Percentiles rank a stretch among this genome's conserved stretches.
Conservation (phyloP, 2,329 filamentous ascomycete species). For the Trichoderma koningiopsis region DNA sequence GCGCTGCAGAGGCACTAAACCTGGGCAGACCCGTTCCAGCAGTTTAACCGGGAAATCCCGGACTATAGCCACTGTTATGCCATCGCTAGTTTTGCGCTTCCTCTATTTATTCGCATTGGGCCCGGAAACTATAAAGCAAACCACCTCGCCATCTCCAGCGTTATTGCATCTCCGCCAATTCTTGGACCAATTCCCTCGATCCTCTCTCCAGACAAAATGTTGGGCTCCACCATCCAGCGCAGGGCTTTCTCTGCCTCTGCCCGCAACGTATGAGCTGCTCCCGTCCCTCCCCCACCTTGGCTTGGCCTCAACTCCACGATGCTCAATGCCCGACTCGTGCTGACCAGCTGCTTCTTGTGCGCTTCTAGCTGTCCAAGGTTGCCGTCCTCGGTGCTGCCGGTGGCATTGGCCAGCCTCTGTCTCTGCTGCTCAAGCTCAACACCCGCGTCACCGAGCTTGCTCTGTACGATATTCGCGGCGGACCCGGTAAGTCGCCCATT, state of each 20-base stretch:
- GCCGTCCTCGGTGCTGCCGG: slow-evolving; percentile 94
- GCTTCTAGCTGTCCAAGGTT: slow-evolving; percentile 85
- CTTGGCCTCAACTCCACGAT: background rate
- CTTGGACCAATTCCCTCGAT: slow-evolving; percentile 13
- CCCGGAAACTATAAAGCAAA: slow-evolving; percentile 17
- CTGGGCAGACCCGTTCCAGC: background rate
- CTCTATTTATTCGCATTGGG: slow-evolving; percentile 6
- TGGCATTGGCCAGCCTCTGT: slow-evolving; percentile 98
- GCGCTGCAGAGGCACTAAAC: background rate
- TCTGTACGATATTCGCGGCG: slow-evolving; percentile 96
- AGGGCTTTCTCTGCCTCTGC: slow-evolving; percentile 81
- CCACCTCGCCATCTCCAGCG: slow-evolving; percentile 18
- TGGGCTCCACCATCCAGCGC: slow-evolving; percentile 71
- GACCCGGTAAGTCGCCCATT: slow-evolving; percentile 69
- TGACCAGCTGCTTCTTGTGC: slow-evolving; percentile 30
- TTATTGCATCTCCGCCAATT: slow-evolving; percentile 23
- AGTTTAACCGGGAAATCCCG: slow-evolving; percentile 28
- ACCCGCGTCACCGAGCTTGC: slow-evolving; percentile 89
- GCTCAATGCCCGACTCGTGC: background rate
- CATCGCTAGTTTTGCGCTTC: slow-evolving; percentile 3
- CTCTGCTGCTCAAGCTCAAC: slow-evolving; percentile 98
- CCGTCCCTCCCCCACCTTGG: slow-evolving; percentile 20
- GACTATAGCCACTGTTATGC: slow-evolving; percentile 31
- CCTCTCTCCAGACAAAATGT: slow-evolving; percentile 57
- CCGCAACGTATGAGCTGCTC: slow-evolving; percentile 62